Percentiles rank a stretch among this genome's conserved stretches.
phyloP scores from a whole-genome alignment of 305 asterid species.

The Fraxinus baroniana region DNA sequence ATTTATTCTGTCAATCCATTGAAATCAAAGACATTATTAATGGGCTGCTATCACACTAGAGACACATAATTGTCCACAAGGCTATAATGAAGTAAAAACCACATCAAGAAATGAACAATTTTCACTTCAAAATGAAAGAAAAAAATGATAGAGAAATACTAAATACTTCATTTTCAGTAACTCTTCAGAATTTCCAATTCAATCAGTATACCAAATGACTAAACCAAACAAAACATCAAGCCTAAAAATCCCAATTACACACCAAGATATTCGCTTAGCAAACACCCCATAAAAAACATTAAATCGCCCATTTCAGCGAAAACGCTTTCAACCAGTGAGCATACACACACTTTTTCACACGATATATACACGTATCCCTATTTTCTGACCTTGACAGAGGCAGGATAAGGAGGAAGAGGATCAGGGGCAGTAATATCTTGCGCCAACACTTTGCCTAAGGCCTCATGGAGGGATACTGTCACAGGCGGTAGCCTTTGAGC shows the following conservation, averaged over 20 bases:
- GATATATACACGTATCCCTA: neutral
- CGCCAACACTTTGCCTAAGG: conserved; percentile 73
- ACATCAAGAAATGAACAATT: neutral
- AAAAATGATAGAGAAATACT: neutral
- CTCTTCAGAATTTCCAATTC: neutral
- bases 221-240: neutral
- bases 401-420: conserved; percentile 94
- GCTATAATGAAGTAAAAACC: neutral
- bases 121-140: neutral
- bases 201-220: neutral
- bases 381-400: conserved; percentile 71
- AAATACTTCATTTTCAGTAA: neutral
- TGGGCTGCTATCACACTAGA: neutral
- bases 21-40: neutral
- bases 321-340: neutral
- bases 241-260: neutral
- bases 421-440: conserved; percentile 73
- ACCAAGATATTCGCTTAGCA: neutral
- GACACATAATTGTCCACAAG: neutral
- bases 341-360: neutral
- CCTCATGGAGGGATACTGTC: conserved; percentile 53
- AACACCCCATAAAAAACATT: neutral
- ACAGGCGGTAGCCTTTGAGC: conserved; percentile 63
- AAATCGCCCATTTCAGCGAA: neutral
- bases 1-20: neutral